phyloP scores from a whole-genome alignment of 139 green algal species.

The Coelastrella sp. region DNA sequence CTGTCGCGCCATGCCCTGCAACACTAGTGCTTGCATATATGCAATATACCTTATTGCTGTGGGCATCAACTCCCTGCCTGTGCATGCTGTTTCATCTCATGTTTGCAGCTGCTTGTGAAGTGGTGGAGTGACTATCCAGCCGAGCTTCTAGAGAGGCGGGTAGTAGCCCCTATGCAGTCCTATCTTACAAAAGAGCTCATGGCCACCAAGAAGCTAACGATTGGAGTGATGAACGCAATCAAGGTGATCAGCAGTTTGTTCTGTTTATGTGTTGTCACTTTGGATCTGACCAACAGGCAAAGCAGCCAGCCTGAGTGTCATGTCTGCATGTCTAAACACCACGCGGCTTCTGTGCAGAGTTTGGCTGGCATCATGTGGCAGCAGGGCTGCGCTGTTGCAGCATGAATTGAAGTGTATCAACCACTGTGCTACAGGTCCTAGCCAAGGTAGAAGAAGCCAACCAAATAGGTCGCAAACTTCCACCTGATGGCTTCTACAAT shows the following conservation, averaged over 20 bases:
- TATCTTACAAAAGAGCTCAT: slow-evolving; percentile 76
- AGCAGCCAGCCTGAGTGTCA: too few species aligned
- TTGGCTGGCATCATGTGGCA: too few species aligned
- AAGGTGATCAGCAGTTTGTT: slow-evolving; percentile 60
- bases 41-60: too few species aligned
- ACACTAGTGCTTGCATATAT: too few species aligned
- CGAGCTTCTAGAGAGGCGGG: slow-evolving; percentile 70
- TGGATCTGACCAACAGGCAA: background rate
- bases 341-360: too few species aligned
- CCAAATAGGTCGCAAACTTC: slow-evolving; percentile 76
- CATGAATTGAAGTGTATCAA: too few species aligned
- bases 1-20: too few species aligned
- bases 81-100: background rate
- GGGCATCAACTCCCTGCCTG: too few species aligned
- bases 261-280: too few species aligned
- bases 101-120: slow-evolving; percentile 79
- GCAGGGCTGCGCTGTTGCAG: background rate
- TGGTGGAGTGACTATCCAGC: slow-evolving; percentile 90
- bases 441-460: slow-evolving; percentile 87
- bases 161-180: slow-evolving; percentile 79
- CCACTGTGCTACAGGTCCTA: slow-evolving; percentile 66
- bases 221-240: slow-evolving; percentile 91
- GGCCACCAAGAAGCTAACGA: slow-evolving; percentile 89
- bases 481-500: slow-evolving; percentile 93
- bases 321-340: too few species aligned